phyloP scores from a whole-genome alignment of 1,284 basidiomycete genomes.

The Anthracocystis setariae region DNA sequence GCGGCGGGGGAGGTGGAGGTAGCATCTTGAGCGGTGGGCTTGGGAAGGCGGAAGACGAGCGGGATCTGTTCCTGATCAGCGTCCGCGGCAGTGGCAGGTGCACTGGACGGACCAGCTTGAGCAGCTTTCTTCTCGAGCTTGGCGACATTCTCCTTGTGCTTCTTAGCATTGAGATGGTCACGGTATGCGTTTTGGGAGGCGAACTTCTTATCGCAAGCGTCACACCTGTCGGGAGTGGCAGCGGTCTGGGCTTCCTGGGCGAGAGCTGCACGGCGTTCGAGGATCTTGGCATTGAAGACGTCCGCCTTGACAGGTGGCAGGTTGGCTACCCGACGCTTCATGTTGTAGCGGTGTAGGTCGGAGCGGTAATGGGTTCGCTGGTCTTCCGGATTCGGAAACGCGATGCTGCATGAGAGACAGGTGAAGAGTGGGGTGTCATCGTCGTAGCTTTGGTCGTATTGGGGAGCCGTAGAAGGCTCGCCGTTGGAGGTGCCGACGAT shows the following conservation, averaged over 20 bases:
- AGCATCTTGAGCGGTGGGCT: constrained; percentile 8
- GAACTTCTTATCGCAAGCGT: constrained; percentile 80
- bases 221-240: constrained; percentile 32
- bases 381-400: constrained; percentile 83
- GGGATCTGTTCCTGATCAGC: constrained; percentile 30
- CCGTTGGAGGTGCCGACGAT: constrained; percentile 28
- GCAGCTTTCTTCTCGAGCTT: constrained; percentile 67
- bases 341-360: constrained; percentile 97
- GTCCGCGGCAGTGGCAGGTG: neutral
- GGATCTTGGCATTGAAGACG: constrained; percentile 90
- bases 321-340: constrained; percentile 92
- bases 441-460: constrained; percentile 38
- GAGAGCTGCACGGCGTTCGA: constrained; percentile 64
- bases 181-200: constrained; percentile 87
- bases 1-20: constrained; percentile 6
- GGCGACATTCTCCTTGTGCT: constrained; percentile 83
- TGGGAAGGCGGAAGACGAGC: constrained; percentile 43
- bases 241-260: constrained; percentile 36
- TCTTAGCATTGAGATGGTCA: constrained; percentile 87
- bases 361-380: constrained; percentile 92
- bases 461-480: constrained; percentile 28
- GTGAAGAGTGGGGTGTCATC: constrained; percentile 71
- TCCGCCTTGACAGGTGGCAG: constrained; percentile 84
- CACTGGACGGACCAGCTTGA: constrained; percentile 2
- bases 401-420: constrained; percentile 91